A percentile compares a stretch with the other conserved stretches of the same genome.
These are phyloP conservation scores for Vigna hirtella DNA, from an alignment of 306 rosid species.

Conservation along the genomic window DNA sequence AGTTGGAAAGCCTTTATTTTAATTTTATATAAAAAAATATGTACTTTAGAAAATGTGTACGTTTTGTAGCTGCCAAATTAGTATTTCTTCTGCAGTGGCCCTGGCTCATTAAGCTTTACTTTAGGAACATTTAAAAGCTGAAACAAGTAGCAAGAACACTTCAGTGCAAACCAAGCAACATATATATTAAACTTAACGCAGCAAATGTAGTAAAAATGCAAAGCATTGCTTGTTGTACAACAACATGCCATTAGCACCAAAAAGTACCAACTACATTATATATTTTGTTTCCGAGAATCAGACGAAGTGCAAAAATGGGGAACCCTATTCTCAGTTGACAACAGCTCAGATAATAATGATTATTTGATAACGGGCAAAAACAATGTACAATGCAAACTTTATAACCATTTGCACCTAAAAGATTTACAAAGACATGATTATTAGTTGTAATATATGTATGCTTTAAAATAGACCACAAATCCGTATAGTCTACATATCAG, in stretches of 20 bases:
- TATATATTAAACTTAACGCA: slow-evolving; percentile 7
- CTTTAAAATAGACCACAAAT: background rate
- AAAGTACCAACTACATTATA: background rate
- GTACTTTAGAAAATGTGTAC: too few relatives aligned
- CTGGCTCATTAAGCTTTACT: slow-evolving; percentile 54
- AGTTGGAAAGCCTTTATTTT: background rate
- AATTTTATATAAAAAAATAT: background rate
- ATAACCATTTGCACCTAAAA: slow-evolving; percentile 1
- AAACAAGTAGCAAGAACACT: slow-evolving; percentile 43
- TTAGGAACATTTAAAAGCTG: slow-evolving; percentile 61
- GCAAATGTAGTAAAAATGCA: background rate
- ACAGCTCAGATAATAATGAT: slow-evolving; percentile 12
- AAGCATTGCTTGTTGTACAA: background rate
- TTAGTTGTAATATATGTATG: background rate
- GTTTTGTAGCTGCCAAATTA: too few relatives aligned
- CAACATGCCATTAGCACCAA: background rate
- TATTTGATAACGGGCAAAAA: background rate
- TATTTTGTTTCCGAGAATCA: background rate
- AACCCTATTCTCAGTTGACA: slow-evolving; percentile 9
- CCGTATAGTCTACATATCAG: background rate
- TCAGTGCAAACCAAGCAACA: slow-evolving; percentile 27
- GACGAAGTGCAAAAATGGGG: background rate
- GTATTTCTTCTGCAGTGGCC: slow-evolving; percentile 52
- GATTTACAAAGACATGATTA: background rate
- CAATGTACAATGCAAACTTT: slow-evolving; percentile 9